Base-by-base conservation (phyloP, 2,329 filamentous ascomycete species). In the Nemania sp. region DNA sequence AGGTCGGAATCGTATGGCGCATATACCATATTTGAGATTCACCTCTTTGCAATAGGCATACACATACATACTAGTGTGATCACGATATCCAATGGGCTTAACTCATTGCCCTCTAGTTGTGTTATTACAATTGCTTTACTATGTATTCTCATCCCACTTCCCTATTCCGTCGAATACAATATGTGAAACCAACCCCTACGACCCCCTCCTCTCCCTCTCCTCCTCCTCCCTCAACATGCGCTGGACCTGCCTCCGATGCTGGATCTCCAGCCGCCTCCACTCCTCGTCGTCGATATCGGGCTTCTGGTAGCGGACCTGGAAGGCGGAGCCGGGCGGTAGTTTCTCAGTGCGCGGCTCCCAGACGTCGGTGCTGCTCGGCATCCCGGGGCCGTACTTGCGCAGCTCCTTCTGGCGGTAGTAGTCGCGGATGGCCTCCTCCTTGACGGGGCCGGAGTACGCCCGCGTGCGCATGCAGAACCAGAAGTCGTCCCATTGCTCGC, bases 391-490 rank as follows among this genome's bases (percentile, higher is more conserved):
- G 79, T 93, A 91, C 78, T 89, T 91, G 10, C 26, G 22, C 45
- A 87, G 87, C 76, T 88, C 86, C 79, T 90, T 91, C 71, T 87
- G 84, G 70, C 88, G 84, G 80, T 94, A 93, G 80, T 90, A 88
- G 55, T 89, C 88, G 68, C 85, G 84, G 63, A 97, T 86, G 73
- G 86, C 84, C 60, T 84, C 86, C 67, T 87, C 89, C 74, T 89
- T 88, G 72, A 89, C 82, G 51, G 85, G 81, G 26, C 88, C 86
- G 0, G 85, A 80, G 76, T 89, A 89, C 1, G 86, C 86, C 75
- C 91, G 90, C 43, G 90, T 90, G 71, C 93, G 90, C 94, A 98
- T 98, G 85, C 96, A 99, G 82, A 98, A 95, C 92, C 94, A 97
- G 81, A 97, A 98, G 80, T 97, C 93, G 69, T 91, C 88, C 94